Base-by-base conservation (phyloP, 768 basidiomycete genomes). In the Pseudohyphozyma bogoriensis region DNA sequence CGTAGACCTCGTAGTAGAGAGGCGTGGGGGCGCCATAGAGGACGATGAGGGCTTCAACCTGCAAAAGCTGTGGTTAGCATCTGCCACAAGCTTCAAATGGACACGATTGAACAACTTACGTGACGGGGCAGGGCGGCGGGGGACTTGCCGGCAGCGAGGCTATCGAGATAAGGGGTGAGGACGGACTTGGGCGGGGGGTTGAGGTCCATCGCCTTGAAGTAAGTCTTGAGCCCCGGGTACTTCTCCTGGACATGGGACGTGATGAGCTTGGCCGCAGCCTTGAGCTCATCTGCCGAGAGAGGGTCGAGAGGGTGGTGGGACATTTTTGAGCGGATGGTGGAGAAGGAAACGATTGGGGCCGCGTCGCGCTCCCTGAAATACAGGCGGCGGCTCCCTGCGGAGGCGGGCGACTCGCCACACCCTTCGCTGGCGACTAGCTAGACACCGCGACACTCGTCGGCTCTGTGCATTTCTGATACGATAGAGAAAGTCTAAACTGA, bases 221-320 rank as follows among this genome's bases (percentile, higher is more conserved):
- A 42, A 28, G 37, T 37, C 29, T 26, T 26, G 8, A 22, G 40
- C 56, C 32, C 36, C 22, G 35, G 44, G 15, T 26, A 26, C 39
- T 46, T 15, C 16, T 32, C 35, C 31, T 45, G 24, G 46, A 55
- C 37, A 37, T 22, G 12, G 16, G 12, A 31, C 26, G 20, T 13
- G 42, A 55, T 29, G 55, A 55, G 12, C 11, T 12, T 20, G 22
- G 29, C 33, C 1, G 44, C 44, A 16, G 20, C 26, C 10, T 33
- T 45, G 35, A 60, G 52, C 37, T 60, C 59, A 13, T 45, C 32
- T 5, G 45, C 31, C 29, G n/a, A 26, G 22, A 60, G 45, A 5
- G 59, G 45, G 11, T 55, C 53, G 49, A 60, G 54, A 22, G 59
- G 59, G 49, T 60, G 59, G 39, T 26, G 24, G n/a, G n/a, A n/a